Base-by-base conservation (phyloP, 345 rosid genomes). In the Laguncularia racemosa region DNA sequence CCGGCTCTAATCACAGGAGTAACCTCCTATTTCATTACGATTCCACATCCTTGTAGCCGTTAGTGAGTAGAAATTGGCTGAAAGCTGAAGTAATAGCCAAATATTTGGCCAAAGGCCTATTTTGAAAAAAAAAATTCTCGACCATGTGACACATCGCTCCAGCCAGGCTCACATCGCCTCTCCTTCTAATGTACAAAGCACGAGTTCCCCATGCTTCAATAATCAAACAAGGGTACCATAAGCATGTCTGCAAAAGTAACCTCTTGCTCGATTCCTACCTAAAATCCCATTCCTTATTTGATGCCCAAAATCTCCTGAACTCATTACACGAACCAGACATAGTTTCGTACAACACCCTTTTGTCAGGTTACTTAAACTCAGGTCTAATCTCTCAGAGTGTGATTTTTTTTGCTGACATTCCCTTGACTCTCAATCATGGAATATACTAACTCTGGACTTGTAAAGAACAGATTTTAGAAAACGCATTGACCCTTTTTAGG, bases 261-360 rank as follows among this genome's bases (percentile, higher is more conserved):
- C 58, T 55, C 14, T 46, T 55, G 21, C 58, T 55, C 58, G 46
- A 55, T 28, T 28, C 58, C 58, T 55, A 55, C 13, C 21, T 55
- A 45, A 55, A 55, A 44, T 55, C 58, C 44, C 33, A 18, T 16
- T 28, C 58, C 48, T 55, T 55, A 16, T 55, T 23, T 20, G 58
- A 55, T 4, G 58, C 58, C 21, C 58, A 13, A n/a, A 55, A 43
- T 20, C 58, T 55, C 7, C 44, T 55, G 12, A 13, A 21, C 58
- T 10, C 46, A 45, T 28, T 55, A 46, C 46, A 45, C 21, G 48
- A 14, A 4, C 3, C 58, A 8, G 18, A 55, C 58, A 67, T 68
- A 47, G 73, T 75, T 26, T 28, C 80, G 0, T 72, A 76, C 80
- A 78, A 78, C 55, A 67, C 78, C 2, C 57, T 78, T 65, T 64